Conservation (phyloP, 1,139 yeast genomes). For the Eremothecium cymbalariae region DNA sequence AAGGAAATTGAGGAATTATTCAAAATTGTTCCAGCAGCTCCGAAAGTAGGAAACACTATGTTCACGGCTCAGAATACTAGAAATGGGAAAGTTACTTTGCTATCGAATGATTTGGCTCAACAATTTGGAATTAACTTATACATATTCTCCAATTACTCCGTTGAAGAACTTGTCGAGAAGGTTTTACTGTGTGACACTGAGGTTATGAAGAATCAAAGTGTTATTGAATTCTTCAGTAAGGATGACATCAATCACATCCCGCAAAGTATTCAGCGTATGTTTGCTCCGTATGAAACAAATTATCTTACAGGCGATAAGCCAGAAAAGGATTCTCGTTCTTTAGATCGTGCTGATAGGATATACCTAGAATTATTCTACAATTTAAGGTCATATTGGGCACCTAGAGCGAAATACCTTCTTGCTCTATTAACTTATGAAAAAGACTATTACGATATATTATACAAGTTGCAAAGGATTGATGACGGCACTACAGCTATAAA, state of each 20-base stretch:
- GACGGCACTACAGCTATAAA: slow-evolving; percentile 53
- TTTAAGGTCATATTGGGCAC: slow-evolving; percentile 73
- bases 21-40: slow-evolving; percentile 31
- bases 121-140: slow-evolving; percentile 91
- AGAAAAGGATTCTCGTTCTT: slow-evolving; percentile 48
- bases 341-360: slow-evolving; percentile 75
- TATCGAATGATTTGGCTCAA: slow-evolving; percentile 75
- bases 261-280: slow-evolving; percentile 52
- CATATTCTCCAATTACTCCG: slow-evolving; percentile 56
- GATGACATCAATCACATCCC: slow-evolving; percentile 70
- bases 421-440: slow-evolving; percentile 59
- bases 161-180: slow-evolving; percentile 53
- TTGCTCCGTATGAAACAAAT: slow-evolving; percentile 63
- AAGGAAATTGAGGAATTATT: slow-evolving; percentile 74
- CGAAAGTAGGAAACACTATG: slow-evolving; percentile 41
- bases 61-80: not conserved
- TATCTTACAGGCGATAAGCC: slow-evolving; percentile 39
- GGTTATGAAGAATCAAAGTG: slow-evolving; percentile 56
- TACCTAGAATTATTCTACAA: slow-evolving; percentile 73
- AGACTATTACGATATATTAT: slow-evolving; percentile 62
- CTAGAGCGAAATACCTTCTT: slow-evolving; percentile 68
- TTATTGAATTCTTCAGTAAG: slow-evolving; percentile 72
- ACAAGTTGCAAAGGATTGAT: slow-evolving; percentile 58
- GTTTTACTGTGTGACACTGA: slow-evolving; percentile 67
- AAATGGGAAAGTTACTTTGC: slow-evolving; percentile 44